Conservation (phyloP, 1,284 basidiomycete species). For the Stygiomarasmius scandens region DNA sequence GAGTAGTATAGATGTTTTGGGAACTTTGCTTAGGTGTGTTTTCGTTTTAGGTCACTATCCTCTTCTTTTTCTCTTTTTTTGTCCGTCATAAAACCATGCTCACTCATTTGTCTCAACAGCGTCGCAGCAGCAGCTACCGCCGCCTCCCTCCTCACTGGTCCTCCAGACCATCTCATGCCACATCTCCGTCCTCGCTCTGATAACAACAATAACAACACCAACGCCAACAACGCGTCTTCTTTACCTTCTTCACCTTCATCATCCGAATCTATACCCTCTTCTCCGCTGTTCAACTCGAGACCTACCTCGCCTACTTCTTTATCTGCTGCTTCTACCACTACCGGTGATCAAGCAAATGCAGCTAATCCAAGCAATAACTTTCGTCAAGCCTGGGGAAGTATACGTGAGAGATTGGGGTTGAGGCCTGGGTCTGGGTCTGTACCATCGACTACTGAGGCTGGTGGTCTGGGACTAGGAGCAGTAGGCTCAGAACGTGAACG, state of each 20-base stretch:
- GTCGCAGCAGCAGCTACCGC: constrained; percentile 82
- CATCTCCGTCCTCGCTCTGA: constrained; percentile 47
- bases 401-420: constrained; percentile 67
- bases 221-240: background rate
- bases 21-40: constrained; percentile 72
- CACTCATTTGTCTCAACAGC: constrained; percentile 38
- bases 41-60: background rate
- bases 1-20: constrained; percentile 77
- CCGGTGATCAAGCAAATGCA: constrained; percentile 36
- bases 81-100: background rate
- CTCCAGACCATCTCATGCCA: constrained; percentile 55
- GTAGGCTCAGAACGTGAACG: constrained; percentile 1
- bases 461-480: constrained; percentile 56
- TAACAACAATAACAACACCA: constrained; percentile 2
- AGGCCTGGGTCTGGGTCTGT: too few species aligned
- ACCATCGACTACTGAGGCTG: constrained; percentile 63
- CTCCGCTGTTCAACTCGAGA: constrained; percentile 39
- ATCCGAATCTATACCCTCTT: constrained; percentile 48
- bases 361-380: background rate
- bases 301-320: constrained; percentile 51
- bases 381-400: constrained; percentile 54
- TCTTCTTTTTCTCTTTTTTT: background rate
- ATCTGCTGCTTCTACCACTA: constrained; percentile 34
- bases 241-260: background rate
- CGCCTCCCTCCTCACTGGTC: constrained; percentile 68